Conservation (phyloP, 257 asterid genomes). For the Jacaranda mimosifolia region DNA sequence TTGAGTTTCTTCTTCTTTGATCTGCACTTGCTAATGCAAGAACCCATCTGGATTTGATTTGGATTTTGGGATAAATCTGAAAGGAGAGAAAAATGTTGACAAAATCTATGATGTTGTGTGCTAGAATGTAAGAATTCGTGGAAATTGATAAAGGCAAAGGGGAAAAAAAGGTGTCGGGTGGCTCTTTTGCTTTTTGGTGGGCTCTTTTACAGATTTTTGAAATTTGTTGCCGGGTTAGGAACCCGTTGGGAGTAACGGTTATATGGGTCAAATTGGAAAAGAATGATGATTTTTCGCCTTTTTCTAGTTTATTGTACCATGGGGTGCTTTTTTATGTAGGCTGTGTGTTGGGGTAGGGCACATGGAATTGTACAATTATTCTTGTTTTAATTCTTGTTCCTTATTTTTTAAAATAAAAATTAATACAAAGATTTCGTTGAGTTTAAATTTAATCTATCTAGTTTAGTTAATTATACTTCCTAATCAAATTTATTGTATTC, state of each 20-base stretch:
- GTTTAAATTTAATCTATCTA: not conserved
- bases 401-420: not conserved
- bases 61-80: not conserved
- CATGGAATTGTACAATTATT: not conserved
- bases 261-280: conserved; percentile 38
- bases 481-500: not conserved
- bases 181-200: conserved; percentile 44
- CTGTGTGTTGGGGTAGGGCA: too few species aligned
- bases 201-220: conserved; percentile 52
- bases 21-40: conserved; percentile 86
- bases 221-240: conserved; percentile 58
- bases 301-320: not conserved
- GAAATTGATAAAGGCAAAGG: conserved; percentile 44
- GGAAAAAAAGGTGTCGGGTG: conserved; percentile 35
- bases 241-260: conserved; percentile 74
- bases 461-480: not conserved
- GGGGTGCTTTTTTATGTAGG: not conserved
- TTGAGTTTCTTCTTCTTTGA: conserved; percentile 57
- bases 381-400: not conserved
- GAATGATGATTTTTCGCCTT: conserved; percentile 33
- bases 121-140: conserved; percentile 26
- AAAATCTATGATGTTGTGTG: conserved; percentile 13
- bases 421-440: not conserved
- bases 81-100: conserved; percentile 28
- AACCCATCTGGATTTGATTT: conserved; percentile 57